Conservation (phyloP, 2,329 filamentous ascomycete genomes). For the Penicillium rolfsii region DNA sequence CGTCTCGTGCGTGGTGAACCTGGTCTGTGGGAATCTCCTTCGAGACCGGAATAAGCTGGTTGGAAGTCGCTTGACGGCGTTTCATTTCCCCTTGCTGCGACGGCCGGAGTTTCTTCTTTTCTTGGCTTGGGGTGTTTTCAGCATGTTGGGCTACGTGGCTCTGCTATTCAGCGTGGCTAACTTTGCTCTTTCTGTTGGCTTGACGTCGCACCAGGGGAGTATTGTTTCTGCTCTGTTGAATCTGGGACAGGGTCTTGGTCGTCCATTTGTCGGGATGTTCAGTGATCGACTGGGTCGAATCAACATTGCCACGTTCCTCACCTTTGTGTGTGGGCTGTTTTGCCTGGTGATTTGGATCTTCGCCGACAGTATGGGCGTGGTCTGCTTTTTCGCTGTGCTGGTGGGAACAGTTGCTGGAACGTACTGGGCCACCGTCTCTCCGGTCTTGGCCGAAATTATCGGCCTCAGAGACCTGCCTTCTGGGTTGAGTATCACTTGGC, state of each 20-base stretch:
- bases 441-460: conserved; percentile 64
- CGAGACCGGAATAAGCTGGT: conserved; percentile 62
- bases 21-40: conserved; percentile 57
- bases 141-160: conserved; percentile 67
- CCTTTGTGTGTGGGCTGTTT: conserved; percentile 60
- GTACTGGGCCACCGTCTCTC: conserved; percentile 62
- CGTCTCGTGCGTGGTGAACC: conserved; percentile 56
- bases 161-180: conserved; percentile 67
- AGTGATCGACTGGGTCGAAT: conserved; percentile 64
- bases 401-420: conserved; percentile 63
- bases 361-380: conserved; percentile 59
- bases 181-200: conserved; percentile 63
- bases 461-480: conserved; percentile 61
- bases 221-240: conserved; percentile 66
- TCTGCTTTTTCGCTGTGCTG: conserved; percentile 63
- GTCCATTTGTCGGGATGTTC: conserved; percentile 66
- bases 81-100: conserved; percentile 58
- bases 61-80: conserved; percentile 55
- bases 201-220: conserved; percentile 62
- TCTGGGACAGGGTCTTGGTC: conserved; percentile 60
- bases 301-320: conserved; percentile 63
- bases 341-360: conserved; percentile 65
- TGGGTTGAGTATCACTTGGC: conserved; percentile 62
- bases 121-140: conserved; percentile 62
- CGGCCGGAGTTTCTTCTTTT: conserved; percentile 60